Percentiles rank a stretch among this genome's conserved stretches.
Evolutionary conservation across 345 rosid genomes (phyloP).

Genomic region (Microcos paniculata): DNA sequence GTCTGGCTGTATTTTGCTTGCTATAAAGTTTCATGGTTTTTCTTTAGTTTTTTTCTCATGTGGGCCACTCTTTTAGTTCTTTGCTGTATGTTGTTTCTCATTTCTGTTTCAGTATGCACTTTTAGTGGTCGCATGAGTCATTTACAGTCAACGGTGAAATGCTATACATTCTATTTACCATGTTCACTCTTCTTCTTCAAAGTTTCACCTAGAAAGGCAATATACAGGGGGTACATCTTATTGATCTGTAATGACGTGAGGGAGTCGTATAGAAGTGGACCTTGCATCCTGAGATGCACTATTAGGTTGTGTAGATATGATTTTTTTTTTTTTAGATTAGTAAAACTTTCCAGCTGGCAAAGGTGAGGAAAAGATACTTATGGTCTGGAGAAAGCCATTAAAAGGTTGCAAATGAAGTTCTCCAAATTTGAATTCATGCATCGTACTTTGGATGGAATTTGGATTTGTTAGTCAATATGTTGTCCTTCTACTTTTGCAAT

Average conservation of each 20-base stretch:
- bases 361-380: neutral
- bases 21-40: neutral
- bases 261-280: neutral
- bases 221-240: neutral
- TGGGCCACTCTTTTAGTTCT: neutral
- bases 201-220: neutral
- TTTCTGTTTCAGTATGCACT: neutral
- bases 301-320: neutral
- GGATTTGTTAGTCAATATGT: neutral
- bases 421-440: neutral
- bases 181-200: neutral
- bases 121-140: neutral
- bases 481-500: neutral
- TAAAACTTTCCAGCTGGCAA: neutral
- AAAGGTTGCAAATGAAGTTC: neutral
- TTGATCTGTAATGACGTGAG: neutral
- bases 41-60: neutral
- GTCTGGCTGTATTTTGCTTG: neutral
- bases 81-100: neutral
- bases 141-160: neutral
- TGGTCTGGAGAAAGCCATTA: neutral
- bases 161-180: neutral
- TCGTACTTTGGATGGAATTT: neutral
- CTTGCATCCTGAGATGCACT: neutral
- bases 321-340: neutral